These are phyloP conservation scores for Emericellopsis terricola DNA, from an alignment of 495 filamentous ascomycete species.

Conservation along the genomic window DNA sequence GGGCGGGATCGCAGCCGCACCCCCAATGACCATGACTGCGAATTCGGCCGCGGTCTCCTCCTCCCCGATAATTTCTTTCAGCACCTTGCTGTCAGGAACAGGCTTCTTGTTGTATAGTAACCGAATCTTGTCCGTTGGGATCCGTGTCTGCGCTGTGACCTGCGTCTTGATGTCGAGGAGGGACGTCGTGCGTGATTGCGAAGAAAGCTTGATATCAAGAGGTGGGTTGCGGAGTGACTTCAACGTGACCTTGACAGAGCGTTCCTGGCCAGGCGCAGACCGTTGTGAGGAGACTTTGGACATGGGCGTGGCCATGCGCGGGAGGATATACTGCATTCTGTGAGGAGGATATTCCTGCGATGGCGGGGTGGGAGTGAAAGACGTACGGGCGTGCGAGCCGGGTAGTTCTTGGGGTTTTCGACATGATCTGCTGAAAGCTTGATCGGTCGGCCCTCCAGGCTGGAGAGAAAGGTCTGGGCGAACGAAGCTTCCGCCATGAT, in stretches of 20 bases:
- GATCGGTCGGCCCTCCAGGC: constrained; percentile 54
- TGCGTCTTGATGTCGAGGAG: constrained; percentile 54
- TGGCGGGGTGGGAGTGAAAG: constrained; percentile 3
- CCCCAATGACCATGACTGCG: constrained; percentile 72
- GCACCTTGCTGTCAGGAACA: constrained; percentile 45
- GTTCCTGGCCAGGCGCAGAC: constrained; percentile 19
- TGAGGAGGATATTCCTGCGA: neutral
- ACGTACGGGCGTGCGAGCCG: constrained; percentile 52
- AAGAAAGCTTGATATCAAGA: constrained; percentile 40
- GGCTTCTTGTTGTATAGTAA: constrained; percentile 73
- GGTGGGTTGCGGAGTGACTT: constrained; percentile 60
- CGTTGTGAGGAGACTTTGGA: constrained; percentile 24
- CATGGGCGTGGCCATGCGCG: constrained; percentile 28
- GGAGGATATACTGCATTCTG: constrained; percentile 21
- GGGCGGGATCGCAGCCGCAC: constrained; percentile 23
- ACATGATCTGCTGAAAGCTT: constrained; percentile 74
- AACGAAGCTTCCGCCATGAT: constrained; percentile 76
- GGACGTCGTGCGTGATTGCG: constrained; percentile 42
- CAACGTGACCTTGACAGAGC: constrained; percentile 38
- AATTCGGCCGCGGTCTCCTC: constrained; percentile 46
- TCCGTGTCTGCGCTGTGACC: constrained; percentile 30
- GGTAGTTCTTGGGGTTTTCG: constrained; percentile 59
- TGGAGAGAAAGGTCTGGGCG: constrained; percentile 63
- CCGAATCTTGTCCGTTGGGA: constrained; percentile 55
- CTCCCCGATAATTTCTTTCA: constrained; percentile 34